Evolutionary conservation across 2,329 filamentous ascomycete genomes (phyloP).

Genomic region (Capronia epimyces): DNA sequence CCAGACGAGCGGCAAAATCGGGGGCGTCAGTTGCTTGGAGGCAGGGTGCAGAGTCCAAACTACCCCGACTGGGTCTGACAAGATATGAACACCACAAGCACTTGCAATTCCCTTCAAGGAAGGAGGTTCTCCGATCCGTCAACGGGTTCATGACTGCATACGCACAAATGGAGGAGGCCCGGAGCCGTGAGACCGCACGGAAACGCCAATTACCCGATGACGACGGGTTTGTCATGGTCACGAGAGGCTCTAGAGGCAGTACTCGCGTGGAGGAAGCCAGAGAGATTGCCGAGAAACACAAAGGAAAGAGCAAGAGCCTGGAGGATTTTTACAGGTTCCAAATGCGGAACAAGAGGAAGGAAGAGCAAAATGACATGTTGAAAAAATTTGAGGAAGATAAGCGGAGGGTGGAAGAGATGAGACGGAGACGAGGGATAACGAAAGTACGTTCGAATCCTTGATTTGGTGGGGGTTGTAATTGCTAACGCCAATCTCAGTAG

Average conservation of each 20-base stretch:
- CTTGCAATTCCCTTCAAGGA: slow-evolving; percentile 64
- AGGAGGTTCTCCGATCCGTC: slow-evolving; percentile 63
- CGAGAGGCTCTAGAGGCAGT: slow-evolving; percentile 67
- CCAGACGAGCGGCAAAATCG: slow-evolving; percentile 54
- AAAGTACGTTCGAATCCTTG: slow-evolving; percentile 28
- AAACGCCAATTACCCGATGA: slow-evolving; percentile 78
- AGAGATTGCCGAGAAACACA: slow-evolving; percentile 51
- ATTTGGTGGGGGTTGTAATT: neutral
- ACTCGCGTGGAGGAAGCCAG: slow-evolving; percentile 66
- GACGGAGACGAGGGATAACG: slow-evolving; percentile 59
- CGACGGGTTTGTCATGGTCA: slow-evolving; percentile 92
- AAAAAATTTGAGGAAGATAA: slow-evolving; percentile 71
- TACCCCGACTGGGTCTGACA: slow-evolving; percentile 52
- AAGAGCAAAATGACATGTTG: slow-evolving; percentile 62
- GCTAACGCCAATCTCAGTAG: too few species aligned
- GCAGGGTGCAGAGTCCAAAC: slow-evolving; percentile 52
- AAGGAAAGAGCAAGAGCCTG: slow-evolving; percentile 60
- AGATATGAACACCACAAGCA: slow-evolving; percentile 61
- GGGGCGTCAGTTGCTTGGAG: slow-evolving; percentile 63
- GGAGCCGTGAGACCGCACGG: slow-evolving; percentile 56
- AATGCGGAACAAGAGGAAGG: slow-evolving; percentile 71
- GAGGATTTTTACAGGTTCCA: slow-evolving; percentile 82
- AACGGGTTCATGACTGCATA: slow-evolving; percentile 86
- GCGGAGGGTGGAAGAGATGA: slow-evolving; percentile 65
- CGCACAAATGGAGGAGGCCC: slow-evolving; percentile 58